Evolutionary conservation across 495 filamentous ascomycete species (phyloP).

Genomic region (Daldinia bambusicola): DNA sequence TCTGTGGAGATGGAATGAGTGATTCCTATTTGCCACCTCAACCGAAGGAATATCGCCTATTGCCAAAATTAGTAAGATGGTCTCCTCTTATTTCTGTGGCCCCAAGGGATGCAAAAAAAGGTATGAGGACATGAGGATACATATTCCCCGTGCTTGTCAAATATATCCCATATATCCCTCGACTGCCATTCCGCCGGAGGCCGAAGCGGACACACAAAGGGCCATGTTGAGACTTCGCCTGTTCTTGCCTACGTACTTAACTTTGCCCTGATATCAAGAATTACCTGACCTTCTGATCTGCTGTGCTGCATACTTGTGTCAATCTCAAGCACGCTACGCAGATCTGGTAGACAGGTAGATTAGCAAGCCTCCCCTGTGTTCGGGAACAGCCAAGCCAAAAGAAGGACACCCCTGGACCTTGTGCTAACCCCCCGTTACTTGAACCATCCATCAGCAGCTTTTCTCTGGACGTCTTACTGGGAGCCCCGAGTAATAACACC

Average conservation of each 20-base stretch:
- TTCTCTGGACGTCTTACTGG: slow-evolving; percentile 16
- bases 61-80: slow-evolving; percentile 45
- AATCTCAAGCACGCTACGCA: slow-evolving; percentile 34
- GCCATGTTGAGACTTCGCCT: slow-evolving; percentile 13
- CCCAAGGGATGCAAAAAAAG: slow-evolving; percentile 1
- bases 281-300: slow-evolving; percentile 24
- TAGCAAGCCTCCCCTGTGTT: slow-evolving; percentile 26
- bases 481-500: slow-evolving; percentile 37
- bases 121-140: slow-evolving; percentile 43
- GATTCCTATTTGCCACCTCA: slow-evolving; percentile 36
- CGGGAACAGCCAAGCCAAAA: slow-evolving; percentile 38
- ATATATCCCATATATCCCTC: slow-evolving; percentile 27
- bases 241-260: slow-evolving; percentile 22
- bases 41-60: slow-evolving; percentile 40
- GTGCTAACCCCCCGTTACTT: slow-evolving; percentile 38
- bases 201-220: slow-evolving; percentile 36
- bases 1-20: slow-evolving; percentile 40
- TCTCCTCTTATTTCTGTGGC: slow-evolving; percentile 32
- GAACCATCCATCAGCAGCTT: slow-evolving; percentile 43
- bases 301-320: slow-evolving; percentile 39
- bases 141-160: slow-evolving; percentile 24
- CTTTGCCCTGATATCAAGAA: slow-evolving; percentile 29
- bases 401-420: slow-evolving; percentile 28
- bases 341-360: slow-evolving; percentile 33
- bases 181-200: slow-evolving; percentile 23